Evolutionary conservation across 2,329 filamentous ascomycete species (phyloP).

Genomic region (Aureobasidium sp.): DNA sequence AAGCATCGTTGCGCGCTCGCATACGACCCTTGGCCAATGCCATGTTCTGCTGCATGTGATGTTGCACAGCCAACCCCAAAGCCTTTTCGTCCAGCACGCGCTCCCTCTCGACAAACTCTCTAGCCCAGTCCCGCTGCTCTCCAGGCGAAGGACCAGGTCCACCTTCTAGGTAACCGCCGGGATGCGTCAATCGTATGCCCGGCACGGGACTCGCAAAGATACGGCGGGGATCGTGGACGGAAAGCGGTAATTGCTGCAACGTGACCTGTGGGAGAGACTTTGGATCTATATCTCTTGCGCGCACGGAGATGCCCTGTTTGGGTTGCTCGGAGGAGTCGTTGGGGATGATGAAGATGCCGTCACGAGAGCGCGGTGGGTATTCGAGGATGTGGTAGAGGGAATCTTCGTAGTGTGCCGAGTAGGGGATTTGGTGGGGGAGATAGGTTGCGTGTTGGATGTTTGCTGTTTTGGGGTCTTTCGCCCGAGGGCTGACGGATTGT

Average conservation of each 20-base stretch:
- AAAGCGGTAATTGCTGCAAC: constrained; percentile 33
- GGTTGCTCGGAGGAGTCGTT: constrained; percentile 22
- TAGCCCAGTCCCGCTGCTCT: constrained; percentile 31
- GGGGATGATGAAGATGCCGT: constrained; percentile 23
- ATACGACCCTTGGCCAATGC: constrained; percentile 27
- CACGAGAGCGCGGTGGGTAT: constrained; percentile 22
- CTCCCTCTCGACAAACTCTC: constrained; percentile 33
- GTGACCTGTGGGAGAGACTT: constrained; percentile 23
- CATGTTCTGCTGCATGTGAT: constrained; percentile 24
- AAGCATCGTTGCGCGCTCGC: constrained; percentile 29
- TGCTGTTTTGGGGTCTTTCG: not conserved
- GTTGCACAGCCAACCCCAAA: constrained; percentile 27
- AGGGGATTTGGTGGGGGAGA: constrained; percentile 36
- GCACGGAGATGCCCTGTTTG: constrained; percentile 22
- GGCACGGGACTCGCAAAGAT: constrained; percentile 36
- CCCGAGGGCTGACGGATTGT: not conserved
- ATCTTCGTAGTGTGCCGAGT: constrained; percentile 39
- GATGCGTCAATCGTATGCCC: constrained; percentile 38
- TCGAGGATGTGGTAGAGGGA: constrained; percentile 33
- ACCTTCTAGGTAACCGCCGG: constrained; percentile 40
- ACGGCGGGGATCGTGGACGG: constrained; percentile 35
- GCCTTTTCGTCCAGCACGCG: constrained; percentile 29
- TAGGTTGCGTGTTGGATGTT: constrained; percentile 30
- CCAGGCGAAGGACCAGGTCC: constrained; percentile 35
- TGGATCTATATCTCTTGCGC: constrained; percentile 21